Evolutionary conservation across 805 yeast species (phyloP).

Genomic region (Kuraishia hungarica): DNA sequence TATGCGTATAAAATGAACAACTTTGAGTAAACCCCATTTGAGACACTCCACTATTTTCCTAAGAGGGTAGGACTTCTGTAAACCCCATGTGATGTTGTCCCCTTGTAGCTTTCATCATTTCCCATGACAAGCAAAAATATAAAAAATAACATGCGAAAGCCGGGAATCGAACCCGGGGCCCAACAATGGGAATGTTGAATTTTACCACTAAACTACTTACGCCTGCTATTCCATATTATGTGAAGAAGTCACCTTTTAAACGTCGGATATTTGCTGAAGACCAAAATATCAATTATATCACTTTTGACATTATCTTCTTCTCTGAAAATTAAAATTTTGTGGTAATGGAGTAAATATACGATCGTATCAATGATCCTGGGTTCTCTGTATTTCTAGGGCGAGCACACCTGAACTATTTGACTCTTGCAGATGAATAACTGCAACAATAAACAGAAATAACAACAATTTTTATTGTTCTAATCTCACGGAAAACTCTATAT

Average conservation of each 20-base stretch:
- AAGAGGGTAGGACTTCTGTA: too few species aligned
- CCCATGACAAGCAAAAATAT: too few species aligned
- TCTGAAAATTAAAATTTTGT: neutral
- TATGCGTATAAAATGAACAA: too few species aligned
- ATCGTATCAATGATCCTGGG: too few species aligned
- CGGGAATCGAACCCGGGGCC: constrained; percentile 22
- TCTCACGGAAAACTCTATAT: neutral
- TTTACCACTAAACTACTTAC: constrained; percentile 15
- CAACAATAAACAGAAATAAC: neutral
- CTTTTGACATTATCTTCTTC: neutral
- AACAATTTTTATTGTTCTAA: neutral
- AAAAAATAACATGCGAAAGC: constrained; percentile 12
- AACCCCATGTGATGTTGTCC: too few species aligned
- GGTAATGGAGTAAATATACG: too few species aligned
- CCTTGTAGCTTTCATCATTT: too few species aligned
- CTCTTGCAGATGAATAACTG: neutral
- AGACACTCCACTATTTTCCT: too few species aligned
- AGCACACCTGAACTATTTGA: too few species aligned
- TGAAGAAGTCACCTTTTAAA: neutral
- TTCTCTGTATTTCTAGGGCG: too few species aligned
- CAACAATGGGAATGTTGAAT: constrained; percentile 17
- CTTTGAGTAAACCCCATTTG: too few species aligned
- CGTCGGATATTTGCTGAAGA: neutral
- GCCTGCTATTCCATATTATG: neutral
- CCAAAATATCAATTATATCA: too few species aligned